Conservation (phyloP, 345 rosid genomes). For the Rhodomyrtus tomentosa region DNA sequence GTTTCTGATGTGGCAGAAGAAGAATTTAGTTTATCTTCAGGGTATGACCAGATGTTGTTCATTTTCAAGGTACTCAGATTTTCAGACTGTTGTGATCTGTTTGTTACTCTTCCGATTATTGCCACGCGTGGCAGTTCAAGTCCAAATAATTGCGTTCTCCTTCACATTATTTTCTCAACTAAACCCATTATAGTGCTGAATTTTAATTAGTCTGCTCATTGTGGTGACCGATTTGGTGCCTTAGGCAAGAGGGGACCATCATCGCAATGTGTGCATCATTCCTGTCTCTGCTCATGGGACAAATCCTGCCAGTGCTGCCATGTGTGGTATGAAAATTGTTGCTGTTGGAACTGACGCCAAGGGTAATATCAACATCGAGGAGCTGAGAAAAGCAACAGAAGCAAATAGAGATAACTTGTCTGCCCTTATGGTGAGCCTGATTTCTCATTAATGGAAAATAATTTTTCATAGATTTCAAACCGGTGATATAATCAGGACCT, state of each 20-base stretch:
- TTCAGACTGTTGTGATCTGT: neutral
- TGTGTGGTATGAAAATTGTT: conserved; percentile 98
- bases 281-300: conserved; percentile 99
- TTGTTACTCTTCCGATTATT: neutral
- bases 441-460: neutral
- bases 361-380: conserved; percentile 93
- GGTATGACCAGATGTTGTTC: neutral
- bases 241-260: conserved; percentile 94
- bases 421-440: conserved; percentile 60
- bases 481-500: neutral
- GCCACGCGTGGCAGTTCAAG: neutral
- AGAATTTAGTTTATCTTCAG: neutral
- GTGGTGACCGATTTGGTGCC: neutral
- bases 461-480: neutral
- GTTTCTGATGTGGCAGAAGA: neutral
- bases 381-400: conserved; percentile 89
- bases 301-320: conserved; percentile 99
- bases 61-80: neutral
- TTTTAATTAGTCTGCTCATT: neutral
- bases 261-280: conserved; percentile 92
- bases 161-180: neutral
- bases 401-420: conserved; percentile 78
- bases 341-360: conserved; percentile 92
- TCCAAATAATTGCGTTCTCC: neutral
- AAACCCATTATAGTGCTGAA: neutral